Conservation (phyloP, 208 protist genomes). For the Leishmania mexicana region DNA sequence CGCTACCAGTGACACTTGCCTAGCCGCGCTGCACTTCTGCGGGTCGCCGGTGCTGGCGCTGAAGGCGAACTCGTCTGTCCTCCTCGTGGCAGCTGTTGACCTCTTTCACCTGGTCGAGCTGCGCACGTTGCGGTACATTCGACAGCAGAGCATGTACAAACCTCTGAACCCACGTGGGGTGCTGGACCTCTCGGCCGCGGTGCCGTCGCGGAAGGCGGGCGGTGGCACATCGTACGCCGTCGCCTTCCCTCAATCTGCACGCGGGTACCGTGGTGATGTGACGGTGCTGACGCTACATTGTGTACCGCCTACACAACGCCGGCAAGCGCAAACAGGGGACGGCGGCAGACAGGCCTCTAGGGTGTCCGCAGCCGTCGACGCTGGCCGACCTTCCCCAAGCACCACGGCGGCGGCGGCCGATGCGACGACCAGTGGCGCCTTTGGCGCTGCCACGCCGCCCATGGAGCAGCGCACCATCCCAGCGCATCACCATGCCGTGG, state of each 20-base stretch:
- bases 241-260: constrained; percentile 31
- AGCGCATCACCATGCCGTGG: constrained; percentile 40
- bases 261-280: constrained; percentile 27
- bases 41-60: constrained; percentile 46
- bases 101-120: constrained; percentile 74
- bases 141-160: constrained; percentile 50
- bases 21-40: constrained; percentile 70
- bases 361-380: not conserved
- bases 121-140: constrained; percentile 49
- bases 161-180: constrained; percentile 48
- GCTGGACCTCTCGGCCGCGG: constrained; percentile 41
- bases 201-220: not conserved
- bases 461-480: constrained; percentile 31
- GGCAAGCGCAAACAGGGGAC: not conserved
- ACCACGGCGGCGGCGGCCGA: not conserved
- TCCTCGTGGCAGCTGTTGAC: constrained; percentile 50
- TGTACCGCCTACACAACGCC: not conserved
- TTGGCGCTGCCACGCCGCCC: not conserved
- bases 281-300: constrained; percentile 24
- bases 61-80: constrained; percentile 43
- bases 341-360: not conserved
- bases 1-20: constrained; percentile 21
- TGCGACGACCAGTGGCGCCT: not conserved
- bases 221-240: constrained; percentile 12
- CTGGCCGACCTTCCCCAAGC: not conserved